Evolutionary conservation across 2,329 filamentous ascomycete genomes (phyloP), one percentile per base, ranked within the genome.

Genomic region (Fusarium subglutinans): DNA sequence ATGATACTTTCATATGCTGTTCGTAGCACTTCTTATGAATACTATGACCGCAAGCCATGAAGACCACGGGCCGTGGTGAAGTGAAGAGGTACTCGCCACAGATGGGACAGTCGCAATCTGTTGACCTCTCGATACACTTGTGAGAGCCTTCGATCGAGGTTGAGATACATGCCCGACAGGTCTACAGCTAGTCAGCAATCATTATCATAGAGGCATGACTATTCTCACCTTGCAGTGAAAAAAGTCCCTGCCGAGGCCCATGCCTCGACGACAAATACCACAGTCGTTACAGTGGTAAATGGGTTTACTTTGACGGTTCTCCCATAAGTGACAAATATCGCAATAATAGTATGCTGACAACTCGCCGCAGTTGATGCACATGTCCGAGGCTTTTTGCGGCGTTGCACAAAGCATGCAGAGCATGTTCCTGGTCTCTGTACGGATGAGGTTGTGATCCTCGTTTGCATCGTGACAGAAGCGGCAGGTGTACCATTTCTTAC

Each of bases 251-350:
- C 96, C 96, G 37, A 99, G 86, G 3, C 96, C 96, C 81, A 94
- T 90, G 3, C 96, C 96, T 65, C 95, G 92, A 66, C 96, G 90
- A 81, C 96, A 99, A 70, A 99, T 98, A 9, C 96, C 96, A 82
- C 96, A 99, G 79, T 98, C 96, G 79, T 91, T 90, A 82, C 96
- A 99, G 81, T 99, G 96, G 80, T 99, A 99, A 65, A 98, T 98
- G 74, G 92, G 93, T 82, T 97, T 98, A 75, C 91, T 92, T 62
- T 91, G 90, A 76, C 98, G 94, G 79, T 98, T 95, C 79, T 98
- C 96, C 96, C 96, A 99, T 4, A 99, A 87, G 83, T 98, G 98
- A 87, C 96, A 99, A 63, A 96, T 93, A 61, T 91, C 89, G 84
- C 96, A 99, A 81, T 97, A 99, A 82, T 98, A 98, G 79, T 93